Evolutionary conservation across 2,329 filamentous ascomycete genomes (phyloP), one percentile per base, ranked within the genome.

Genomic region (Emmonsiellopsis sp.): DNA sequence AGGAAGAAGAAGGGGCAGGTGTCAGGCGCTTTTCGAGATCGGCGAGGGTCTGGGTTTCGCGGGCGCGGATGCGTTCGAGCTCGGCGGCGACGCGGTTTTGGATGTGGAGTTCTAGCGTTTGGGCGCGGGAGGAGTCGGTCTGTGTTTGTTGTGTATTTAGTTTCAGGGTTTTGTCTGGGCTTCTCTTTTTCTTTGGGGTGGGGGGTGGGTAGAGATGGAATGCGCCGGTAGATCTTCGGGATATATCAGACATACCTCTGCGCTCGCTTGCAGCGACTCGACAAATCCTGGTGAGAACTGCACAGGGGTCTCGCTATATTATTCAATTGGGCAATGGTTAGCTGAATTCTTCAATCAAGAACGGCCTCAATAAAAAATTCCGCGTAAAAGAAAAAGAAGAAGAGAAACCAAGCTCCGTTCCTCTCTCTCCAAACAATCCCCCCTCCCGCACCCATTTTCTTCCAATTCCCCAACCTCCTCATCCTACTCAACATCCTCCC

Each of bases 91-190:
- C 88, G 71, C 92, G 91, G 67, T 82, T 76, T 76, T 96, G 91
- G 70, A 95, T 85, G 64, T 92, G 86, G 58, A 93, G 83, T 74
- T 97, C 92, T 70, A 89, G 76, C 65, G 85, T 78, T 73, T 88
- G 88, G 64, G 86, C 80, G 68, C 92, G 90, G 60, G 89, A 91
- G 56, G 85, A 83, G 75, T 97, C 91, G 72, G 87, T 92, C 92
- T 97, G 68, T 27, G 14, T 47, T 33, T 47, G 32, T 14, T 17
- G 17, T 37, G 32, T 2, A 5, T 21, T 49, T 49, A 49, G 46
- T 39, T 6, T 51, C 37, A 13, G 2, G n/a, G 17, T 53, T 55
- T 27, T 54, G 55, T 32, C 56, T 50, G 31, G 14, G 40, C 54
- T 39, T 27, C n/a, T 8, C 17, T 39, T 17, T 51, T 42, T 27